A percentile compares a stretch with the other conserved stretches of the same genome.
Conservation (phyloP, 805 yeast species). For the Barnettozyma californica region DNA sequence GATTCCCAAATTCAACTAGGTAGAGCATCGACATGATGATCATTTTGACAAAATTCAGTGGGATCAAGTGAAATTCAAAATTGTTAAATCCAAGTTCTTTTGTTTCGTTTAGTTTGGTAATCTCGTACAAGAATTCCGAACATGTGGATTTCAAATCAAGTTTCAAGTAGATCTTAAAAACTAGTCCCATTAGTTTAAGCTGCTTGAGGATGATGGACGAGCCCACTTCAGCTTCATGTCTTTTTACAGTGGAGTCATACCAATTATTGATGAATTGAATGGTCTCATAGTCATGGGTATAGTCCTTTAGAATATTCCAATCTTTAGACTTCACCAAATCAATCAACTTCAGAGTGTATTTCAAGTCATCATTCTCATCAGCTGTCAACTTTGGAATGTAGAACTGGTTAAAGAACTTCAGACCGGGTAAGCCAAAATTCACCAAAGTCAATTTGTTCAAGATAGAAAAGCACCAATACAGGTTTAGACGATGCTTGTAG, state of each 20-base stretch:
- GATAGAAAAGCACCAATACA: constrained; percentile 41
- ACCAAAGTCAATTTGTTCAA: constrained; percentile 21
- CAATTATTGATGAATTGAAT: constrained; percentile 30
- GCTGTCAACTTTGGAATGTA: constrained; percentile 29
- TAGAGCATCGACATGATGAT: constrained; percentile 19
- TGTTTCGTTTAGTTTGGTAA: constrained; percentile 7
- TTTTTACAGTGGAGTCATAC: constrained; percentile 25
- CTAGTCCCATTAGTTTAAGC: constrained; percentile 7
- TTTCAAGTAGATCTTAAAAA: constrained; percentile 17
- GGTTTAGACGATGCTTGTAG: constrained; percentile 29
- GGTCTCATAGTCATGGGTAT: constrained; percentile 4
- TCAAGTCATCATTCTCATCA: constrained; percentile 13
- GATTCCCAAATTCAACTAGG: constrained; percentile 9
- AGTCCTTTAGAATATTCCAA: constrained; percentile 12
- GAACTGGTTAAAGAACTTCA: constrained; percentile 18
- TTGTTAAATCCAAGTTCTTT: constrained; percentile 21
- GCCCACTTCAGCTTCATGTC: constrained; percentile 22
- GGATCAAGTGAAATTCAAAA: constrained; percentile 26
- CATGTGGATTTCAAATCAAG: constrained; percentile 13
- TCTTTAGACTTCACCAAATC: constrained; percentile 6
- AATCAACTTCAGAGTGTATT: constrained; percentile 11
- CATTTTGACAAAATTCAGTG: constrained; percentile 24
- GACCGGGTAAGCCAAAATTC: constrained; percentile 22
- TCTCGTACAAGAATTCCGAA: constrained; percentile 13
- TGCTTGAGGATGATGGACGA: constrained; percentile 6